Evolutionary conservation across 495 filamentous ascomycete species (phyloP), one percentile per base, ranked within the genome.

Genomic region (Extremus antarcticus): DNA sequence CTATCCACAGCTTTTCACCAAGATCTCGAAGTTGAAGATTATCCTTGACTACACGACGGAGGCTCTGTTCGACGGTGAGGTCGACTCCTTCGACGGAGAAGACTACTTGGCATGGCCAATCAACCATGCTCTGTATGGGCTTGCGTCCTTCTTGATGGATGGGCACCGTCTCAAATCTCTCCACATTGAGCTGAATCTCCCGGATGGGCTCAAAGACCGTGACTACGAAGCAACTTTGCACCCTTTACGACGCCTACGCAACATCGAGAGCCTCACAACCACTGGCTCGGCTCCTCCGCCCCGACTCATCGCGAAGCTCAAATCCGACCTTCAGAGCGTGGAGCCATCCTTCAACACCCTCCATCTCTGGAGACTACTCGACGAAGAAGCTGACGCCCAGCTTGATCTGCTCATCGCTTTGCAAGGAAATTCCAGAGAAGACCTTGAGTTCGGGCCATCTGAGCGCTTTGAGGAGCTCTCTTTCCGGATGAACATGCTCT

Each of bases 131-230:
- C 40, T 54, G 2, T 47, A 8, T 10, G 29, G 16, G 4, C 43
- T 54, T 11, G 23, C 52, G 19, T 54, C 52, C 8, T 46, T 54
- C 25, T 21, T 54, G 40, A 54, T 54, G 52, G 40, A 54, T 35
- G 40, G 25, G 13, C 52, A 54, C 24, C 23, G 43, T n/a, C 38
- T 54, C n/a, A 32, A 32, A 22, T 3, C 10, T 2, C 23, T 54
- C 7, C 13, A 46, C 4, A 11, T 54, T 8, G n/a, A 29, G 23
- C 22, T 54, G 2, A n/a, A 2, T 7, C 20, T 51, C 7, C 29
- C 15, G 2, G 24, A 32, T 16, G 48, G 25, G 3, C 8, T 51
- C 11, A 39, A 11, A 11, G n/a, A 20, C 7, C 11, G n/a, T 2
- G 25, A 39, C 15, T 51, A 51, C 29, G 29, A 39, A 35, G 11